A percentile compares a stretch with the other conserved stretches of the same genome.
Conservation (phyloP, 805 yeast species). For the Candida manassasensis region DNA sequence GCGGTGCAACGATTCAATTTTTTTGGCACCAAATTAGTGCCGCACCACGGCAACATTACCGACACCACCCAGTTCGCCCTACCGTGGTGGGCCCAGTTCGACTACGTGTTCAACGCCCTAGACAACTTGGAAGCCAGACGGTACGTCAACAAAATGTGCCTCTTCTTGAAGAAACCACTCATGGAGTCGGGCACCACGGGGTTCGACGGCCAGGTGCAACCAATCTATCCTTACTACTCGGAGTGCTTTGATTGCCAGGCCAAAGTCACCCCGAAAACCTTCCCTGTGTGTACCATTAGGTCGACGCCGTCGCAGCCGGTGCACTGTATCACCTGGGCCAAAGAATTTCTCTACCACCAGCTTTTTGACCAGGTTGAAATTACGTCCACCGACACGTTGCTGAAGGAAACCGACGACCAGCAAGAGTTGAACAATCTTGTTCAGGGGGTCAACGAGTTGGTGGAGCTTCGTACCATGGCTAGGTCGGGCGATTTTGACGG, state of each 20-base stretch:
- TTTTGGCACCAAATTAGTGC: conserved; percentile 53
- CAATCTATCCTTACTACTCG: conserved; percentile 72
- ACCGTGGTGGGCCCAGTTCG: conserved; percentile 70
- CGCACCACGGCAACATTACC: conserved; percentile 88
- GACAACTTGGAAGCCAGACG: conserved; percentile 92
- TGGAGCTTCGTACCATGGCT: conserved; percentile 26
- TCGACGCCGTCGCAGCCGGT: conserved; percentile 96
- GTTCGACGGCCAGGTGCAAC: conserved; percentile 88
- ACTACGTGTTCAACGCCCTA: conserved; percentile 81
- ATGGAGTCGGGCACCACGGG: conserved; percentile 97
- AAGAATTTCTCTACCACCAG: conserved; percentile 79
- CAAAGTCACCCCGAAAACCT: conserved; percentile 83
- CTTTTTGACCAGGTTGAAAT: conserved; percentile 55
- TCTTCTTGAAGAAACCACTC: conserved; percentile 68
- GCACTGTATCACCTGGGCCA: conserved; percentile 97
- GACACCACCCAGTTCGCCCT: conserved; percentile 67
- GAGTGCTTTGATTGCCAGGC: conserved; percentile 94
- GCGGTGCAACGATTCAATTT: conserved; percentile 74
- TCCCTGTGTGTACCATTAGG: conserved; percentile 94
- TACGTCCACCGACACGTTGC: conserved; percentile 20
- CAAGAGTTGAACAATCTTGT: conserved; percentile 61
- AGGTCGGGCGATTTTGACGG: conserved; percentile 7
- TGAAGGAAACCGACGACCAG: conserved; percentile 40
- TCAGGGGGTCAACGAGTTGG: conserved; percentile 63
- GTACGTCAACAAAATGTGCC: conserved; percentile 79